These are phyloP conservation scores for Debaryomyces subglobosus DNA, from an alignment of 1,139 yeast genomes.

Conservation along the genomic window DNA sequence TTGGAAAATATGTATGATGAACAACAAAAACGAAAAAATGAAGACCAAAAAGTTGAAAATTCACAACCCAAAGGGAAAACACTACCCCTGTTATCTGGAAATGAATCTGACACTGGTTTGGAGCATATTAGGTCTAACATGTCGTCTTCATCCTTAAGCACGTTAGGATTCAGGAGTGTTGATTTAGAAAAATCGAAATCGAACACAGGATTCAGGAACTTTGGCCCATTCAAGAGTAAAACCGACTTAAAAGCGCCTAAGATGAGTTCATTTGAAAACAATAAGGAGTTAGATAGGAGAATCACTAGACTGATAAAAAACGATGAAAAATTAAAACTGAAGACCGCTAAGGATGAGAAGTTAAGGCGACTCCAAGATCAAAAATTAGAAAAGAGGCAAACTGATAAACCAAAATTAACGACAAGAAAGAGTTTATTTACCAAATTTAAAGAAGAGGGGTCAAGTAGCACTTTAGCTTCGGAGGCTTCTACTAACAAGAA, in stretches of 20 bases:
- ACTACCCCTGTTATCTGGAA: constrained; percentile 10
- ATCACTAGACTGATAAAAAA: constrained; percentile 33
- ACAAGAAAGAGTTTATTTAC: background rate
- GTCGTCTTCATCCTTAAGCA: constrained; percentile 12
- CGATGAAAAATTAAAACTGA: constrained; percentile 31
- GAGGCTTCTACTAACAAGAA: constrained; percentile 15
- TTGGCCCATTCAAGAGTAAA: constrained; percentile 30
- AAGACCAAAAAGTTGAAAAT: background rate
- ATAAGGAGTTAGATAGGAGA: constrained; percentile 35
- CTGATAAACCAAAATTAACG: constrained; percentile 13
- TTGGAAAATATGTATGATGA: constrained; percentile 21
- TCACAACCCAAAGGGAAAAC: background rate
- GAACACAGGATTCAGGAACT: constrained; percentile 29
- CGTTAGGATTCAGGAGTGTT: constrained; percentile 10
- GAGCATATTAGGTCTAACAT: background rate
- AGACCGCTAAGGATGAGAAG: constrained; percentile 27
- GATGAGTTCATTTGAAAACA: constrained; percentile 10
- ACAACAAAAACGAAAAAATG: constrained; percentile 13
- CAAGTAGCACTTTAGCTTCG: background rate
- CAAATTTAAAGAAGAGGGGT: background rate
- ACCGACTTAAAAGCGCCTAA: background rate
- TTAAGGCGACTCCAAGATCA: constrained; percentile 14
- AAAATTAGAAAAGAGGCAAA: constrained; percentile 18
- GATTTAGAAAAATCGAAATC: constrained; percentile 27
- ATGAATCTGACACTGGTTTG: background rate